These are phyloP conservation scores for Penicillium waksmanii DNA, from an alignment of 495 filamentous ascomycete species.

Conservation along the genomic window DNA sequence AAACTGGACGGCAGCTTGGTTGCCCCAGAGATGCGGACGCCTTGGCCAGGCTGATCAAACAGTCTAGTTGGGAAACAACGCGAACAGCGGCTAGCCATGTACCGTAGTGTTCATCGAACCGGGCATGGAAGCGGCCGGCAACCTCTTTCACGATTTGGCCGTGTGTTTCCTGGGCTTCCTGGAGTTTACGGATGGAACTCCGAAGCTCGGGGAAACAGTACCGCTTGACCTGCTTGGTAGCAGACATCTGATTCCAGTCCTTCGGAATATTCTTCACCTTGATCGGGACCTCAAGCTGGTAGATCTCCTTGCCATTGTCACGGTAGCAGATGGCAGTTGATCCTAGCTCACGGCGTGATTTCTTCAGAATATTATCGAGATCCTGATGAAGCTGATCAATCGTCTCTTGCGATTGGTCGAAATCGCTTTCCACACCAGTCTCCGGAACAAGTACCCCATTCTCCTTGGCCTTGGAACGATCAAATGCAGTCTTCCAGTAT, in stretches of 20 bases:
- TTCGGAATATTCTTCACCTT: conserved; percentile 82
- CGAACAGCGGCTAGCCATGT: conserved; percentile 88
- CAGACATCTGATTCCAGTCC: conserved; percentile 94
- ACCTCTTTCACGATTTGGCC: conserved; percentile 90
- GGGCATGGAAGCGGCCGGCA: conserved; percentile 76
- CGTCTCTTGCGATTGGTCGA: conserved; percentile 80
- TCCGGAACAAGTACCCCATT: conserved; percentile 81
- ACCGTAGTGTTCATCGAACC: conserved; percentile 85
- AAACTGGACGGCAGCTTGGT: conserved; percentile 84
- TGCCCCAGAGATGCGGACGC: conserved; percentile 81
- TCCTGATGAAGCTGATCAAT: conserved; percentile 73
- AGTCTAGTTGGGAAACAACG: conserved; percentile 91
- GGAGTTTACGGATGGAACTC: conserved; percentile 77
- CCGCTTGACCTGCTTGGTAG: conserved; percentile 85
- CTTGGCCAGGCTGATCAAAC: conserved; percentile 88
- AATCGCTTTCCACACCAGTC: conserved; percentile 89
- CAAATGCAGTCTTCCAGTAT: conserved; percentile 93
- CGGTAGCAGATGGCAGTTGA: conserved; percentile 76
- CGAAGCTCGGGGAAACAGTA: conserved; percentile 91
- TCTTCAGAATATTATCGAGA: conserved; percentile 71
- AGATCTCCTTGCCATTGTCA: conserved; percentile 95
- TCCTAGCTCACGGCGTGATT: conserved; percentile 67
- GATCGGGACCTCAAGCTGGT: conserved; percentile 89
- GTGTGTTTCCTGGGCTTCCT: conserved; percentile 94
- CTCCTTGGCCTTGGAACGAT: conserved; percentile 77